phyloP scores from a whole-genome alignment of 306 rosid genomes.

The Mimosa pudica region DNA sequence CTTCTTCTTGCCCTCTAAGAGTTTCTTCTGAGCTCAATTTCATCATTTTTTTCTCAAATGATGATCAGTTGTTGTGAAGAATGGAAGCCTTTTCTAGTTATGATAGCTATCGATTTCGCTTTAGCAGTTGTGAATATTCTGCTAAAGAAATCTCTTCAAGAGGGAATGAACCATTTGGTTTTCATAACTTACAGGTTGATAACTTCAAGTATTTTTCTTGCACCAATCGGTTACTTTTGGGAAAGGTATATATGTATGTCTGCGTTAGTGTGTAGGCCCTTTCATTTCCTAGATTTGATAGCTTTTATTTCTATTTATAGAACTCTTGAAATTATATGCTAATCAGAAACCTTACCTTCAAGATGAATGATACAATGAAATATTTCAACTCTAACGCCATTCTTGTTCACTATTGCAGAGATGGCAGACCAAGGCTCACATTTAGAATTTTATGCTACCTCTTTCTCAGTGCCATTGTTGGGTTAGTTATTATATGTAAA shows the following conservation, averaged over 20 bases:
- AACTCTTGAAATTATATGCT: slow-evolving; percentile 3
- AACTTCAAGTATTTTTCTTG: slow-evolving; percentile 75
- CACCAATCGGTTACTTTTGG: slow-evolving; percentile 70
- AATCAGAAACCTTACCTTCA: slow-evolving; percentile 14
- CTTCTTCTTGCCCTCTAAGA: slow-evolving; percentile 24
- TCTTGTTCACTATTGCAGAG: slow-evolving; percentile 51
- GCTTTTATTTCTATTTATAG: background rate
- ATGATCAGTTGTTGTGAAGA: slow-evolving; percentile 52
- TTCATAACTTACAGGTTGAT: slow-evolving; percentile 74
- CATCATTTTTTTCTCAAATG: slow-evolving; percentile 32
- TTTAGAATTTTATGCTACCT: slow-evolving; percentile 67
- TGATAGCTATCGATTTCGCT: slow-evolving; percentile 74
- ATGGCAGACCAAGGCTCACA: slow-evolving; percentile 67
- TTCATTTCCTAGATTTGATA: slow-evolving; percentile 16
- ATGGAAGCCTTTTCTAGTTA: slow-evolving; percentile 82
- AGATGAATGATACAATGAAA: slow-evolving; percentile 1
- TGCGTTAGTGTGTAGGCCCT: slow-evolving; percentile 26
- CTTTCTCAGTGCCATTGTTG: slow-evolving; percentile 87
- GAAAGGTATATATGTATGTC: slow-evolving; percentile 51
- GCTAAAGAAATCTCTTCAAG: slow-evolving; percentile 81
- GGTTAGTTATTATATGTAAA: slow-evolving; percentile 50
- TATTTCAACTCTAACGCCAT: background rate
- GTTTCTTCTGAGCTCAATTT: slow-evolving; percentile 18
- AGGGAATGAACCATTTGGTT: slow-evolving; percentile 91
- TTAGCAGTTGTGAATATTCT: slow-evolving; percentile 82